phyloP scores from a whole-genome alignment of 1,284 basidiomycete species.

The Malassezia equina region DNA sequence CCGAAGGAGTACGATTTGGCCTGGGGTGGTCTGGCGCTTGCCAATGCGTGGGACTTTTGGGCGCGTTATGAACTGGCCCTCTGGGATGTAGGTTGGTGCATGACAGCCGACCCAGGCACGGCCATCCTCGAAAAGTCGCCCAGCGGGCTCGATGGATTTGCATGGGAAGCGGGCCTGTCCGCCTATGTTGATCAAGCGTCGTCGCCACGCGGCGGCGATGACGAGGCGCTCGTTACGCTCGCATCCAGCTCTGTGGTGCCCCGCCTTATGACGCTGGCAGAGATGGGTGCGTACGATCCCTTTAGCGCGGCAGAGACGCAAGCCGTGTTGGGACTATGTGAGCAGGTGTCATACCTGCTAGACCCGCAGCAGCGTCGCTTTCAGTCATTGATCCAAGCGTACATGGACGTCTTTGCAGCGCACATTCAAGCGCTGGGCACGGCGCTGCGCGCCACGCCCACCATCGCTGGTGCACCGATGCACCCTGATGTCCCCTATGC shows the following conservation, averaged over 20 bases:
- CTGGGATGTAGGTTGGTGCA: conserved; percentile 22
- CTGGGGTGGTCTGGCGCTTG: conserved; percentile 40
- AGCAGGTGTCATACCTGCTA: conserved; percentile 21
- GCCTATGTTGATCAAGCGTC: conserved; percentile 7
- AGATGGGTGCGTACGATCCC: conserved; percentile 22
- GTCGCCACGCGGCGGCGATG: conserved; percentile 26
- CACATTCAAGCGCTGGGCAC: neutral
- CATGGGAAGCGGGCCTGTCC: conserved; percentile 12
- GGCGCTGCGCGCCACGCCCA: neutral
- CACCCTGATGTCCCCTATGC: conserved; percentile 5
- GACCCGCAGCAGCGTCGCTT: conserved; percentile 18
- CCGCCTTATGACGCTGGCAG: conserved; percentile 15
- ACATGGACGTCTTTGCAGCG: conserved; percentile 4
- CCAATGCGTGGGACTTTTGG: conserved; percentile 40
- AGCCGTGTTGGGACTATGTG: conserved; percentile 19
- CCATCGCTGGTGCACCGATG: conserved; percentile 1
- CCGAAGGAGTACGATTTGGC: conserved; percentile 31
- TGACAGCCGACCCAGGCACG: neutral
- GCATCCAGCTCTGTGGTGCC: conserved; percentile 26
- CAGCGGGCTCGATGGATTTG: conserved; percentile 3
- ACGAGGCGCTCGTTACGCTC: conserved; percentile 27
- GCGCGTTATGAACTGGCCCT: conserved; percentile 25
- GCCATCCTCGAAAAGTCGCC: neutral
- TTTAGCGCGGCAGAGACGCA: conserved; percentile 22
- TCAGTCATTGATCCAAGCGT: conserved; percentile 16